phyloP scores from a whole-genome alignment of 371 early-diverging fungal genomes.

The Mortierella sp. region DNA sequence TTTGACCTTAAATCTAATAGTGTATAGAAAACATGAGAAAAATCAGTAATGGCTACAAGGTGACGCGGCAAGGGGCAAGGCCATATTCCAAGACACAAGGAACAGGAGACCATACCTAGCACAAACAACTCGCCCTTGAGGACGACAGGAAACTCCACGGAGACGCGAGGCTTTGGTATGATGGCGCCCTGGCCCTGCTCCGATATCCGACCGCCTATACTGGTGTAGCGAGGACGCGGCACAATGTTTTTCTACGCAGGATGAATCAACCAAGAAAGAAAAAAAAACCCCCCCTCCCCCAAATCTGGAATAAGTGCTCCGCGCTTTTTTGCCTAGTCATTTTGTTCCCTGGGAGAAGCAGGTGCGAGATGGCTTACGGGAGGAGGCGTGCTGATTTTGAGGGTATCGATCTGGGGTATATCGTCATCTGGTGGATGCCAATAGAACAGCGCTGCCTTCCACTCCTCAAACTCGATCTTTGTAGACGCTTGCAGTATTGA shows the following conservation, averaged over 20 bases:
- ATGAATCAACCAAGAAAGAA: background rate
- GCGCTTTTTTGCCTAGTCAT: background rate
- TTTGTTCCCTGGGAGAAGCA: too few species aligned
- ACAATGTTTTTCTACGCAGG: conserved; percentile 21
- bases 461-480: conserved; percentile 51
- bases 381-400: conserved; percentile 40
- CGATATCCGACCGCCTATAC: conserved; percentile 23
- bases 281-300: too few species aligned
- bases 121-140: conserved; percentile 43
- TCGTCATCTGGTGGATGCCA: conserved; percentile 56
- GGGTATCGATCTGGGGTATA: conserved; percentile 47
- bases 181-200: conserved; percentile 13
- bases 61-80: background rate
- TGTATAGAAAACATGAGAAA: background rate
- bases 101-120: conserved; percentile 17
- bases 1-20: conserved; percentile 29
- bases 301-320: background rate
- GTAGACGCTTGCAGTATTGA: conserved; percentile 53
- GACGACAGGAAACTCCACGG: conserved; percentile 38
- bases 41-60: background rate
- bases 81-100: background rate
- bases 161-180: conserved; percentile 34
- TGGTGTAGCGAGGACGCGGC: conserved; percentile 39
- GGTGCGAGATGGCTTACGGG: conserved; percentile 11
- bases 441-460: conserved; percentile 53